Percentiles rank a stretch among this genome's conserved stretches.
Evolutionary conservation across 305 asterid genomes (phyloP).

Genomic region (Fraxinus paxiana): DNA sequence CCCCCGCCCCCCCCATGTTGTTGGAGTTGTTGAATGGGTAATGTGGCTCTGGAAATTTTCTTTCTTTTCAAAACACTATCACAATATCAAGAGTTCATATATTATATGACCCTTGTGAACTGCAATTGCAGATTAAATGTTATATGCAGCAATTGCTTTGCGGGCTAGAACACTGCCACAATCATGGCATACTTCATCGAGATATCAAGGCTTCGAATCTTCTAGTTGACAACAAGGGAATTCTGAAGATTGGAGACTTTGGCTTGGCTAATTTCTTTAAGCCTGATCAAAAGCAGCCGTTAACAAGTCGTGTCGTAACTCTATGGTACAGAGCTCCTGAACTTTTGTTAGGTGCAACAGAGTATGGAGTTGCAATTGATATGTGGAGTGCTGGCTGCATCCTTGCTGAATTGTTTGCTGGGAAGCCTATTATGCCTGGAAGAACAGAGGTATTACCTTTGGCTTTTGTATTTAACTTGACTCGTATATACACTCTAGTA

Average conservation of each 20-base stretch:
- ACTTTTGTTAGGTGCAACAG: conserved; percentile 74
- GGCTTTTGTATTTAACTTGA: neutral
- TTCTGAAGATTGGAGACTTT: conserved; percentile 69
- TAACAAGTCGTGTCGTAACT: conserved; percentile 87
- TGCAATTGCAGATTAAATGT: conserved; percentile 61
- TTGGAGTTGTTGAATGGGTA: neutral
- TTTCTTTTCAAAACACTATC: neutral
- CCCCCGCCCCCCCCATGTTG: no score
- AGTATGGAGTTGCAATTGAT: conserved; percentile 73
- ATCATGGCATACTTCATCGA: conserved; percentile 73
- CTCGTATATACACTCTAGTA: neutral
- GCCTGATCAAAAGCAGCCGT: conserved; percentile 56
- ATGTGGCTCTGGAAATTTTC: neutral
- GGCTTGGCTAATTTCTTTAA: conserved; percentile 64
- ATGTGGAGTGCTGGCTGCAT: conserved; percentile 92
- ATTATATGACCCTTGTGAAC: neutral
- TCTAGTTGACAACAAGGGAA: conserved; percentile 62
- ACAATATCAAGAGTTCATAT: neutral
- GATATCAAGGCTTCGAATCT: conserved; percentile 89
- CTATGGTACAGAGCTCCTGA: conserved; percentile 96
- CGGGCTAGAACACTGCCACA: conserved; percentile 84
- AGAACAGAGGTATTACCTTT: conserved; percentile 68
- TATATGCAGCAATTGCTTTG: conserved; percentile 61
- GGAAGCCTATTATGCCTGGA: conserved; percentile 92
- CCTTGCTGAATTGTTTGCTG: conserved; percentile 72